Evolutionary conservation across 2,329 filamentous ascomycete species (phyloP), one percentile per base, ranked within the genome.

Genomic region (Drechslerella coelobrocha): DNA sequence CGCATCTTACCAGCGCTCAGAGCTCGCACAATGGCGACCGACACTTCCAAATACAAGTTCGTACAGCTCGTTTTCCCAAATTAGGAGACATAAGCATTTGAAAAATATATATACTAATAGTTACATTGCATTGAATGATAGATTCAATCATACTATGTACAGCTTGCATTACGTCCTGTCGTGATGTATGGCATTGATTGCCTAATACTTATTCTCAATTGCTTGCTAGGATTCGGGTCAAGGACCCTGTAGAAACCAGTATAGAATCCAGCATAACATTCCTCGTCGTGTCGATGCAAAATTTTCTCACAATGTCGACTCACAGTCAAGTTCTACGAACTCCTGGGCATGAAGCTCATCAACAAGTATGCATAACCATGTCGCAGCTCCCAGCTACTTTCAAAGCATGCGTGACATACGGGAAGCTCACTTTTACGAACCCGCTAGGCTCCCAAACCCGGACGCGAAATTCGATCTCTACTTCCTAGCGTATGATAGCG

Each of bases 391-490:
- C 19, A 8, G 1, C 50, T 17, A 45, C 24, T 4, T 53, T 37
- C 4, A 23, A 6, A n/a, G n/a, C n/a, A n/a, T n/a, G n/a, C n/a
- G n/a, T n/a, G n/a, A n/a, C n/a, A 7, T n/a, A 50, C 47, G 19
- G 17, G 19, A 31, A 48, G 23, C 52, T 54, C 2, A 24, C 31
- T 29, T 1, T n/a, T 24, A 12, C 17, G 8, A 21, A 27, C 14
- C 6, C 4, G 34, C 7, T 10, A 76, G 73, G 27, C 50, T 75
- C 19, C 56, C 89, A 73, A 90, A 91, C 77, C 89, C 92, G 12
- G 92, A 96, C 69, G 86, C 86, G 79, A 96, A 95, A 78, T 97
- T 97, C 79, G 91, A 94, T 76, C 86, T 97, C 26, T 97, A 97
- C 83, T 97, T 97, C 81, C 84, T 99, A 69, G 92, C 88, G 68